These are phyloP conservation scores for Trichoderma gracile DNA, from an alignment of 2,329 filamentous ascomycete genomes.

Conservation along the genomic window DNA sequence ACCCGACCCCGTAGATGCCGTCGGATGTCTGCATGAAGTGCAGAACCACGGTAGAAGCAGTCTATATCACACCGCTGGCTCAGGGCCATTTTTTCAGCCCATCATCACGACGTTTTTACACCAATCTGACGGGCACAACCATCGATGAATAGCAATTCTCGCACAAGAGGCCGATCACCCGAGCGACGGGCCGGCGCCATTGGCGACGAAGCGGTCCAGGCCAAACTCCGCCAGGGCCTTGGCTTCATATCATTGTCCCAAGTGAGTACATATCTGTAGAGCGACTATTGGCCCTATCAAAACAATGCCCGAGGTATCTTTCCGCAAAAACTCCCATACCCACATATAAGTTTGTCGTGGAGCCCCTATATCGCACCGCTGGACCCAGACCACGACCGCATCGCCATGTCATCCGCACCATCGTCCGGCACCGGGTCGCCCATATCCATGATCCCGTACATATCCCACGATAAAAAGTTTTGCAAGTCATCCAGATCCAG, in stretches of 20 bases:
- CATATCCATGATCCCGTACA: constrained; percentile 46
- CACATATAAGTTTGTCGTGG: not conserved
- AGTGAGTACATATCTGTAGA: not conserved
- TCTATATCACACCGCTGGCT: not conserved
- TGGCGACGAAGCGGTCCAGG: constrained; percentile 16
- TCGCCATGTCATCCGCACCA: constrained; percentile 39
- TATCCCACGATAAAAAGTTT: constrained; percentile 44
- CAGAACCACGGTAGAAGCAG: not conserved
- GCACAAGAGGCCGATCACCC: constrained; percentile 11
- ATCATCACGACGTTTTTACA: not conserved
- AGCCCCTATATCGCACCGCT: constrained; percentile 17
- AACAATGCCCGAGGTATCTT: constrained; percentile 22
- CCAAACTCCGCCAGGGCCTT: constrained; percentile 1
- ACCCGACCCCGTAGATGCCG: not conserved
- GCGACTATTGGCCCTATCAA: not conserved
- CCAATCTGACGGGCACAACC: no score
- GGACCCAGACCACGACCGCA: constrained; percentile 30
- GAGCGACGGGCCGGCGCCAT: constrained; percentile 12
- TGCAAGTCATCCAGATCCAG: constrained; percentile 44
- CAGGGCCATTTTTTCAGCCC: fast-evolving
- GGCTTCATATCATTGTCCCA: not conserved
- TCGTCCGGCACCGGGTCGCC: constrained; percentile 41
- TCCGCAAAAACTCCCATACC: constrained; percentile 11
- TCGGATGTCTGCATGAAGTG: not conserved
- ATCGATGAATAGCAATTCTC: not conserved